Evolutionary conservation across 1,139 yeast species (phyloP), one percentile per base, ranked within the genome.

Genomic region (Scheffersomyces stambukii): DNA sequence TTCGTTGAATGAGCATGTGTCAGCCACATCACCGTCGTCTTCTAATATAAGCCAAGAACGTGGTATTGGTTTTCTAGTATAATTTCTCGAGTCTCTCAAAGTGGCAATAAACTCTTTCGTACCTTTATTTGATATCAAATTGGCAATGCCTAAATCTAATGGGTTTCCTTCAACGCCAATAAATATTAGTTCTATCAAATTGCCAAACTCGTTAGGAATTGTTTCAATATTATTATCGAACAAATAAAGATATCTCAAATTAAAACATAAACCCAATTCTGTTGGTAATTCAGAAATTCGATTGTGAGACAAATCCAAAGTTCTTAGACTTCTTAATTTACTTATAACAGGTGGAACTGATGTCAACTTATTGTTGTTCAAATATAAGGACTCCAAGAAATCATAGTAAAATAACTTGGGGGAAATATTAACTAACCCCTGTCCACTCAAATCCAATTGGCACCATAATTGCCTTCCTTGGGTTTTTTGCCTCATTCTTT

Each of bases 121-220:
- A 8, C 98, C 97, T 38, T 78, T 80, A 41, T 81, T 83, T 1
- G 94, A 78, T 33, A 91, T 52, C 18, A 82, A 70, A 40, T 79
- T 75, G 30, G 86, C 76, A 33, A 75, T 55, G 23, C 72, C 76
- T 35, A 70, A 68, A 45, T 81, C 84, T 43, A 91, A 59, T 6
- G 95, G 89, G 52, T 93, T 93, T 2, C 98, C 98, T 54, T 91
- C 97, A 30, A 91, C 68, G 21, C 98, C 99, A 32, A 93, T 60
- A 50, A 89, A 81, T 42, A 84, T 82, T 39, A 93, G 68, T 46
- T 86, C 94, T 52, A 80, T 83, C 40, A 93, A 66, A 46, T 80
- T 81, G 20, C 98, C 96, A 54, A 91, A 79, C 49, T 84, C 93
- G 53, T 64, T 69, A 2, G 99, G 98, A 37, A 93, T 61, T 1